Evolutionary conservation across 306 rosid genomes (phyloP).

Genomic region (Acacia crassicarpa): DNA sequence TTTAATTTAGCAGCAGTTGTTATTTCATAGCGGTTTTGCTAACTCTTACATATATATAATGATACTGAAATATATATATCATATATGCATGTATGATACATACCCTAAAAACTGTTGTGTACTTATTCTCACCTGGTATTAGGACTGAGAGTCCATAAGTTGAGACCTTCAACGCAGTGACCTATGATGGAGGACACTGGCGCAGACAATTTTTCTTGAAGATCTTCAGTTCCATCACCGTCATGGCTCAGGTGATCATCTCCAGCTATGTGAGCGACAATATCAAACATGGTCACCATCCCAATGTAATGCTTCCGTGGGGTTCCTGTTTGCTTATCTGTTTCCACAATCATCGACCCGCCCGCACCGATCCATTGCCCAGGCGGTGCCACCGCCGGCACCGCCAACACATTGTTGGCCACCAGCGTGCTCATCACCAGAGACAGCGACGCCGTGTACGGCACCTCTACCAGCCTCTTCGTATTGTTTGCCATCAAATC

Average conservation of each 20-base stretch:
- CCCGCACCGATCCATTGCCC: constrained; percentile 96
- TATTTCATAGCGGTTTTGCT: too few species aligned
- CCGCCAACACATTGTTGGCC: constrained; percentile 66
- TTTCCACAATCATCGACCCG: constrained; percentile 82
- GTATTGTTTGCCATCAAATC: constrained; percentile 59
- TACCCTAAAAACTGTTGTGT: neutral
- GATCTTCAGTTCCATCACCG: constrained; percentile 36
- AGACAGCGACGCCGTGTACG: constrained; percentile 72
- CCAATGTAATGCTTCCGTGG: constrained; percentile 82
- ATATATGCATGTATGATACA: neutral
- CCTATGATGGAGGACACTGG: constrained; percentile 76
- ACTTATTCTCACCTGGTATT: constrained; percentile 61
- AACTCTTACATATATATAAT: too few species aligned
- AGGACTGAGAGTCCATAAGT: constrained; percentile 85
- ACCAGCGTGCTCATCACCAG: constrained; percentile 68
- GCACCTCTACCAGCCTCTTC: constrained; percentile 72
- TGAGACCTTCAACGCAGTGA: constrained; percentile 70
- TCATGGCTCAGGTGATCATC: constrained; percentile 44
- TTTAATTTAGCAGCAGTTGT: too few species aligned
- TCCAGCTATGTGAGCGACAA: constrained; percentile 75
- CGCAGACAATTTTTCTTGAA: constrained; percentile 60
- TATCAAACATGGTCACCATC: constrained; percentile 85
- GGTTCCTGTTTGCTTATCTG: constrained; percentile 63
- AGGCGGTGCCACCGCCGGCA: constrained; percentile 86
- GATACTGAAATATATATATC: too few species aligned